These are phyloP conservation scores for Cyberlindnera nakhonratchasimensis DNA, from an alignment of 805 yeast genomes.

Conservation along the genomic window DNA sequence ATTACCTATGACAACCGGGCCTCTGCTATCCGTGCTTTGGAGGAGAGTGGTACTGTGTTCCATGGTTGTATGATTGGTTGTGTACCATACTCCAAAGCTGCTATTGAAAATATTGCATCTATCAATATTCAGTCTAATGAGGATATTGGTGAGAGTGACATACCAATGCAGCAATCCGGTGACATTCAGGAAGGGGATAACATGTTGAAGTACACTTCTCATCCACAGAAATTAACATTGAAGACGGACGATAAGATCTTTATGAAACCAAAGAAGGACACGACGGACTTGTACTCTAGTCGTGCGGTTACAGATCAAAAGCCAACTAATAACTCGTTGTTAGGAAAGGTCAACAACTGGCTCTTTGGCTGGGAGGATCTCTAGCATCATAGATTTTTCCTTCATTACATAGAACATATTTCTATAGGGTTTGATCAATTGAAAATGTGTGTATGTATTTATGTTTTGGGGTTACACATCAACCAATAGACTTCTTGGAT, in stretches of 20 bases:
- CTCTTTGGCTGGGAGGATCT: slow-evolving; percentile 56
- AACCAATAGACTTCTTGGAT: slow-evolving; percentile 13
- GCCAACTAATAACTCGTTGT: slow-evolving; percentile 20
- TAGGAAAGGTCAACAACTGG: slow-evolving; percentile 33
- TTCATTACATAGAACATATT: too few species aligned
- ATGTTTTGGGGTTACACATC: too few species aligned
- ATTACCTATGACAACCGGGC: slow-evolving; percentile 73
- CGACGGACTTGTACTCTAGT: slow-evolving; percentile 23
- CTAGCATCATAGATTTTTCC: slow-evolving; percentile 14
- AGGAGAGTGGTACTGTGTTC: slow-evolving; percentile 73
- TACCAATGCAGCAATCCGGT: slow-evolving; percentile 13
- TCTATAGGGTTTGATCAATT: too few species aligned
- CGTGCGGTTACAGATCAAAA: slow-evolving; percentile 26
- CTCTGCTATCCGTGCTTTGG: slow-evolving; percentile 77
- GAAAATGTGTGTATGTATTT: too few species aligned
- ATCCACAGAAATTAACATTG: slow-evolving; percentile 31
- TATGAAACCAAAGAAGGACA: slow-evolving; percentile 22
- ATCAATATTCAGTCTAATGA: slow-evolving; percentile 41
- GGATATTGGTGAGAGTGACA: slow-evolving; percentile 43
- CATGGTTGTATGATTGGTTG: slow-evolving; percentile 66
- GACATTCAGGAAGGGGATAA: slow-evolving; percentile 16
- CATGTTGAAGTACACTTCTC: slow-evolving; percentile 11
- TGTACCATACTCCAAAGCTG: slow-evolving; percentile 60
- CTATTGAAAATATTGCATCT: slow-evolving; percentile 55
- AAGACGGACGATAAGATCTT: slow-evolving; percentile 44